Base-by-base conservation (phyloP, 2,329 filamentous ascomycete species). In the Colletotrichum horii region DNA sequence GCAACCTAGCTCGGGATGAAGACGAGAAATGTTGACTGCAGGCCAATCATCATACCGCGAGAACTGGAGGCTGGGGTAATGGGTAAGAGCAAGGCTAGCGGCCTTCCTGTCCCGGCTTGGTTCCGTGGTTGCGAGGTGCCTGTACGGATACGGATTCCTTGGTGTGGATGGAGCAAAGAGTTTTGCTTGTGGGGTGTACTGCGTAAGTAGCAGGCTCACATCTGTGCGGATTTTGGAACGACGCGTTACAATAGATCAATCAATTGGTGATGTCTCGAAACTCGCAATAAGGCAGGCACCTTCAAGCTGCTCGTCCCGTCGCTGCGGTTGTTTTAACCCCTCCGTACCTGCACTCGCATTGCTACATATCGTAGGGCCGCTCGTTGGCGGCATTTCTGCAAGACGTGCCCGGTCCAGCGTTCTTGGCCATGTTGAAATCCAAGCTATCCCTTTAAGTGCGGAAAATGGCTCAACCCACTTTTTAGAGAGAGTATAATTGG, bases 21-120 rank as follows among this genome's bases (percentile, higher is more conserved):
- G 22, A 19, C n/a, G 22, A 62, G 30, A 30, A 65, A 30, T 24
- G 15, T 28, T 48, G 9, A 28, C 61, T 36, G 61, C 36, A 30
- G 19, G 16, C 8, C 30, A 15, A 22, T n/a, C 19, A 64, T 32
- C 32, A 64, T 32, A 34, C 22, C n/a, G 43, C 24, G 22, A 38
- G 55, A 58, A 58, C 9, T n/a, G 43, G 36, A 68, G 61, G 60
- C 48, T 66, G 71, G 67, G 71, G 28, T 22, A 30, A 26, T 56
- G 14, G 19, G 32, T 6, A 48, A 48, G 28, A 66, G 32, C 66
- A 48, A 74, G 32, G 43, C 66, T 62, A 70, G 67, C 71, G 65
- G 65, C 64, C 60, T 74, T 74, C 58, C 58, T 70, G 32, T 58
- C 71, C 58, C 71, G 66, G 58, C 71, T 74, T 71, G 67, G 43